A percentile compares a stretch with the other conserved stretches of the same genome.
Conservation (phyloP, 208 protist genomes). For the Trypanosoma rangeli region DNA sequence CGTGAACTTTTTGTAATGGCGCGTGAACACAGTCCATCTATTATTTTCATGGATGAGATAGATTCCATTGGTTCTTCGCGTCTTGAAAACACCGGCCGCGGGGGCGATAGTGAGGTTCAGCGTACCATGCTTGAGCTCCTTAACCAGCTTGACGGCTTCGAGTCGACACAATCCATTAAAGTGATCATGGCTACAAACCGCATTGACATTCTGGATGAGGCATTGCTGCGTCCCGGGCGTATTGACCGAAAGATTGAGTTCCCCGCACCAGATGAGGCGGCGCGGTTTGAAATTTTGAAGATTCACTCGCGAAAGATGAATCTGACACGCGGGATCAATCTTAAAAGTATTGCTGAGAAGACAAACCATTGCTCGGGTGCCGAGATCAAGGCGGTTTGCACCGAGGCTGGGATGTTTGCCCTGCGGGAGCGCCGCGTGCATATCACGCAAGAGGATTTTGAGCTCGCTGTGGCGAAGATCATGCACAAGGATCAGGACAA, state of each 20-base stretch:
- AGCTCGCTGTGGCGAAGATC: slow-evolving; percentile 99
- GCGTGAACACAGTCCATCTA: slow-evolving; percentile 98
- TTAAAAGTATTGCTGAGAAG: slow-evolving; percentile 97
- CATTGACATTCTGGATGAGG: slow-evolving; percentile 99
- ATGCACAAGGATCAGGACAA: slow-evolving; percentile 98
- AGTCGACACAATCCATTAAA: slow-evolving; percentile 99
- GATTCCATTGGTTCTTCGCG: slow-evolving; percentile 98
- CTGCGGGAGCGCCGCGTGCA: slow-evolving; percentile 99
- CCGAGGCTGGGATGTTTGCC: slow-evolving; percentile 99
- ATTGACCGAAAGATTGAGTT: slow-evolving; percentile 99
- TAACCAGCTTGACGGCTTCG: slow-evolving; percentile 99
- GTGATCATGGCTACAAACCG: slow-evolving; percentile 99
- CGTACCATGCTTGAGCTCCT: slow-evolving; percentile 99
- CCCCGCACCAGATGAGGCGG: slow-evolving; percentile 93
- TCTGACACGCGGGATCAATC: slow-evolving; percentile 98
- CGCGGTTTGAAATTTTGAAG: slow-evolving; percentile 98
- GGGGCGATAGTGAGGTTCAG: slow-evolving; percentile 98
- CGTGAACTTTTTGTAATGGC: slow-evolving; percentile 99
- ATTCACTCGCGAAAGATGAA: slow-evolving; percentile 99
- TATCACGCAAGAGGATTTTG: slow-evolving; percentile 99
- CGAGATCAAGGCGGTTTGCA: slow-evolving; percentile 97
- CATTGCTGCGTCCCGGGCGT: slow-evolving; percentile 98
- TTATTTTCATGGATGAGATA: slow-evolving; percentile 99
- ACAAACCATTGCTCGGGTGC: slow-evolving; percentile 98
- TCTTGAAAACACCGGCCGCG: slow-evolving; percentile 81